Conservation (phyloP, 768 basidiomycete genomes). For the Xerocomellus amylosporus region DNA sequence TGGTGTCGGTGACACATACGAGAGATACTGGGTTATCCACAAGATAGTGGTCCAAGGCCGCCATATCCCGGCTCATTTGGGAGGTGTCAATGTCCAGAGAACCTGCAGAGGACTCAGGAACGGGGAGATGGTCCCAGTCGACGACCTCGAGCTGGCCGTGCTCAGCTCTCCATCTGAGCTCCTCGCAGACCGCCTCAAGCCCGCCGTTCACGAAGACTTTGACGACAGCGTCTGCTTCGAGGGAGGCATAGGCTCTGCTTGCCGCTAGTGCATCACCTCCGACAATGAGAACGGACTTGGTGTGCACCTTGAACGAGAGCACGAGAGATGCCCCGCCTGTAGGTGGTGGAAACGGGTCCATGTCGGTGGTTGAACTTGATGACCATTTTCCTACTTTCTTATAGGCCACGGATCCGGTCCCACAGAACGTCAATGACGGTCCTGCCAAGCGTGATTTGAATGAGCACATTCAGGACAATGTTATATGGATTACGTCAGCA, state of each 20-base stretch:
- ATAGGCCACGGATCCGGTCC: neutral
- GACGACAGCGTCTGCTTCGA: slow-evolving; percentile 77
- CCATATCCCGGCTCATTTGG: slow-evolving; percentile 36
- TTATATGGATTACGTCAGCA: slow-evolving; percentile 16
- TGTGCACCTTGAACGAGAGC: slow-evolving; percentile 65
- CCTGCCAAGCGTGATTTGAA: slow-evolving; percentile 1
- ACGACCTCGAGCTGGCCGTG: slow-evolving; percentile 55
- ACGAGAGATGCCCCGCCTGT: slow-evolving; percentile 70
- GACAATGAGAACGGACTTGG: slow-evolving; percentile 61
- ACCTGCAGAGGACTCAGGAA: slow-evolving; percentile 27
- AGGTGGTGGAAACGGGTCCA: slow-evolving; percentile 40
- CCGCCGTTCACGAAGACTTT: slow-evolving; percentile 59
- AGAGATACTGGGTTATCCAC: slow-evolving; percentile 39
- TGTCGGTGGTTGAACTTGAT: neutral
- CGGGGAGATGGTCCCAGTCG: slow-evolving; percentile 49
- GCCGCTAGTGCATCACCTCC: slow-evolving; percentile 82
- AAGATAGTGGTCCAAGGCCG: slow-evolving; percentile 50
- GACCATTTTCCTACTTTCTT: neutral
- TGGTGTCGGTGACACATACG: slow-evolving; percentile 81
- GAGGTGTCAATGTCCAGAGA: neutral
- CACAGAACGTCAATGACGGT: neutral
- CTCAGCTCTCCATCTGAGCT: slow-evolving; percentile 62
- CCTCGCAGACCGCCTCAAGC: slow-evolving; percentile 54
- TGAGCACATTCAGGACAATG: slow-evolving; percentile 3
- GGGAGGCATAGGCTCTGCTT: slow-evolving; percentile 73